Conservation (phyloP, 2,329 filamentous ascomycete species). For the Amauroascus niger region DNA sequence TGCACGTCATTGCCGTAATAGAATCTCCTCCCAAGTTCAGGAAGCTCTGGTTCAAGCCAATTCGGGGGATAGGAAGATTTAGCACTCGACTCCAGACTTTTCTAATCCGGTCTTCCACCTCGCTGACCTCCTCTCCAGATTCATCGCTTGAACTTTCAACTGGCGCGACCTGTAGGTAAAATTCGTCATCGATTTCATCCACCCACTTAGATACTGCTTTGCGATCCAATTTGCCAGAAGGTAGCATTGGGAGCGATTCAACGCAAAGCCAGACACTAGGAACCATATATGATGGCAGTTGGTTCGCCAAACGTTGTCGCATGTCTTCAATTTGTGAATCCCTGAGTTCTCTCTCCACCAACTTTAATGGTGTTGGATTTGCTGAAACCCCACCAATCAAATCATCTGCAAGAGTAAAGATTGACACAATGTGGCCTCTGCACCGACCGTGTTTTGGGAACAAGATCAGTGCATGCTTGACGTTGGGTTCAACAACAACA, state of each 20-base stretch:
- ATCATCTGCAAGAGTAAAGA: slow-evolving; percentile 25
- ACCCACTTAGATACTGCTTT: slow-evolving; percentile 33
- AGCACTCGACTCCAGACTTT: slow-evolving; percentile 33
- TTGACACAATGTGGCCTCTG: slow-evolving; percentile 26
- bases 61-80: slow-evolving; percentile 28
- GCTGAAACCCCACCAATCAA: not conserved
- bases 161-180: slow-evolving; percentile 18
- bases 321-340: slow-evolving; percentile 21
- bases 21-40: slow-evolving; percentile 42
- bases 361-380: slow-evolving; percentile 20
- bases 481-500: slow-evolving; percentile 22
- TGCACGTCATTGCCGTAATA: slow-evolving; percentile 44
- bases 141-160: slow-evolving; percentile 2
- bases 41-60: slow-evolving; percentile 34
- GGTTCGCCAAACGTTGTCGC: slow-evolving; percentile 23
- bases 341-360: slow-evolving; percentile 21
- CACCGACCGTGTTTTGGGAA: slow-evolving; percentile 31
- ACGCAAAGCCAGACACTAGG: slow-evolving; percentile 40
- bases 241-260: slow-evolving; percentile 35
- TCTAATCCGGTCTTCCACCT: slow-evolving; percentile 26
- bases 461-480: slow-evolving; percentile 31
- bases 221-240: slow-evolving; percentile 40
- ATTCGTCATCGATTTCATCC: slow-evolving; percentile 24
- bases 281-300: slow-evolving; percentile 42
- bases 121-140: slow-evolving; percentile 14